Percentiles rank a stretch among this genome's conserved stretches.
Evolutionary conservation across 176 grass and related monocot genomes (phyloP).

Genomic region (Ensete glaucum): DNA sequence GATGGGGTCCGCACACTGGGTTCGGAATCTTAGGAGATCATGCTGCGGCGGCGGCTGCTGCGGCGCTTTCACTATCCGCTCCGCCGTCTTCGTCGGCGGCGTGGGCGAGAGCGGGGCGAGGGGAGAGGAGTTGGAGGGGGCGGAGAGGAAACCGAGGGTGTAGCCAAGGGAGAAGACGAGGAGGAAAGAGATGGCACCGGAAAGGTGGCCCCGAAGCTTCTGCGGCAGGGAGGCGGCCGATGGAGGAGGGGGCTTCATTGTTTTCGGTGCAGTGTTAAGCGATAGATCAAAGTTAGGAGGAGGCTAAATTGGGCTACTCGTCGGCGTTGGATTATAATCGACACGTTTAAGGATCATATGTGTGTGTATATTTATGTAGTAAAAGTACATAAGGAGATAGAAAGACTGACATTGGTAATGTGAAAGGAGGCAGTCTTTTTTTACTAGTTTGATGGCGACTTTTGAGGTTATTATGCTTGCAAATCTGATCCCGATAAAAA

Average conservation of each 20-base stretch:
- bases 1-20: conserved; percentile 42
- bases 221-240: conserved; percentile 2
- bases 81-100: background rate
- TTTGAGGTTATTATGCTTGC: background rate
- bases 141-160: conserved; percentile 58
- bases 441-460: background rate
- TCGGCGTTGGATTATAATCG: background rate
- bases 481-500: too few relatives aligned
- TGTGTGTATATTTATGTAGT: background rate
- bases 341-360: background rate
- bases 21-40: conserved; percentile 68
- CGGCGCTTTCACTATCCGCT: background rate
- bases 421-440: background rate
- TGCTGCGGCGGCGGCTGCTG: conserved; percentile 40
- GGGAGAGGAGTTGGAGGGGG: conserved; percentile 9
- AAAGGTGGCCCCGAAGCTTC: conserved; percentile 34
- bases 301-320: background rate
- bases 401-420: too few relatives aligned
- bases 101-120: conserved; percentile 17
- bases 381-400: too few relatives aligned
- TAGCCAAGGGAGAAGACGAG: conserved; percentile 66
- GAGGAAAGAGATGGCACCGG: conserved; percentile 29
- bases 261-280: background rate
- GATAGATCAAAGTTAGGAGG: background rate
- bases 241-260: conserved; percentile 39